A percentile compares a stretch with the other conserved stretches of the same genome.
Conservation (phyloP, 805 yeast species). For the Ogataea corticis region DNA sequence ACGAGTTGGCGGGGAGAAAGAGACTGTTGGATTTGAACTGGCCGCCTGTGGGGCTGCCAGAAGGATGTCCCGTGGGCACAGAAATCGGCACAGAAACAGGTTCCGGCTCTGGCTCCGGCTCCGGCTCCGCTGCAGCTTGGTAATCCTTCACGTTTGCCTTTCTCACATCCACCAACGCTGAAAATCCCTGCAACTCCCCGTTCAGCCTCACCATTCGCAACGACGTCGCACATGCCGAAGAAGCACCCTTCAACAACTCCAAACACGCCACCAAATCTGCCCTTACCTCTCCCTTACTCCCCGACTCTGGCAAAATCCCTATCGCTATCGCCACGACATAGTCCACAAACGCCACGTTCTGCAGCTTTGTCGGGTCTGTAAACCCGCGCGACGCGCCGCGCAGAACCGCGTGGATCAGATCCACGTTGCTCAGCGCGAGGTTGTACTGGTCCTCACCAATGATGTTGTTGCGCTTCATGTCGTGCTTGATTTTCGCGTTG, state of each 20-base stretch:
- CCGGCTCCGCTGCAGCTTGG: no score
- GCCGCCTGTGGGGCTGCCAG: no score
- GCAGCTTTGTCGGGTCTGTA: slow-evolving; percentile 1
- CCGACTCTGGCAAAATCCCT: background rate
- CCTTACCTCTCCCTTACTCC: background rate
- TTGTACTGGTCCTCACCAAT: slow-evolving; percentile 7
- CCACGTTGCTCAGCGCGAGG: background rate
- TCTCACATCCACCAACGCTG: background rate
- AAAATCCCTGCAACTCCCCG: background rate
- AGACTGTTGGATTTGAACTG: slow-evolving; percentile 3
- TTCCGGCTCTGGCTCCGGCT: no score
- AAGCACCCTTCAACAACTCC: slow-evolving; percentile 1
- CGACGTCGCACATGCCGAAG: slow-evolving; percentile 5
- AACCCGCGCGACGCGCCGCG: slow-evolving; percentile 1
- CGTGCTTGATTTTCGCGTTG: slow-evolving; percentile 4
- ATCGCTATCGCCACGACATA: slow-evolving; percentile 3
- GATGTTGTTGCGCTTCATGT: slow-evolving; percentile 6
- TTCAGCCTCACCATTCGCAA: background rate
- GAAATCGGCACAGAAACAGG: no score
- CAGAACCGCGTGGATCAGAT: background rate
- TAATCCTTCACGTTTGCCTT: no score
- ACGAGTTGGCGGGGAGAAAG: slow-evolving; percentile 4
- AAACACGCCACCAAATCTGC: background rate
- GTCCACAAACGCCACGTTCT: slow-evolving; percentile 4
- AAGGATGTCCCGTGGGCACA: no score